Percentiles rank a stretch among this genome's conserved stretches.
These are phyloP conservation scores for Diospyros kaki DNA, from an alignment of 148 eudicot species.

Conservation along the genomic window DNA sequence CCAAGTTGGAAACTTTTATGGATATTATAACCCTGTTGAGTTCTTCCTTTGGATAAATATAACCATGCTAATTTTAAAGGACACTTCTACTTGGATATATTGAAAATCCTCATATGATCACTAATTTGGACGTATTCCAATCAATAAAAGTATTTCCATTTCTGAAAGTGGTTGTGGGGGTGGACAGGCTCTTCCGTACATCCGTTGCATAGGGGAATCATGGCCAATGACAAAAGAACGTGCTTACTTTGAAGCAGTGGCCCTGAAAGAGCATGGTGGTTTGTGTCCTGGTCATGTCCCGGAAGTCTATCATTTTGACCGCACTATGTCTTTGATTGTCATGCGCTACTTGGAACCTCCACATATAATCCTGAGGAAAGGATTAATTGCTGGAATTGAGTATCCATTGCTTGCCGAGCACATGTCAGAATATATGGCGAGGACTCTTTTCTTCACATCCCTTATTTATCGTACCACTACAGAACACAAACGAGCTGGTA, in stretches of 20 bases:
- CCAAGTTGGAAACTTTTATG: no score
- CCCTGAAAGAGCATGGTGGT: slow-evolving; percentile 63
- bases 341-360: slow-evolving; percentile 98
- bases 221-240: slow-evolving; percentile 97
- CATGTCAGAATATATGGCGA: slow-evolving; percentile 77
- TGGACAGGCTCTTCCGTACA: slow-evolving; percentile 83
- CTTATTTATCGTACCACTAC: slow-evolving; percentile 79
- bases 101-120: not conserved
- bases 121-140: not conserved
- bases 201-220: slow-evolving; percentile 92
- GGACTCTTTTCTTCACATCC: slow-evolving; percentile 80
- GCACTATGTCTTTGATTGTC: slow-evolving; percentile 79
- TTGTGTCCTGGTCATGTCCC: slow-evolving; percentile 91
- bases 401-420: slow-evolving; percentile 88
- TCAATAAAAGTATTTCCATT: not conserved
- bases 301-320: slow-evolving; percentile 92
- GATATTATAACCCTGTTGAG: no score
- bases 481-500: slow-evolving; percentile 81
- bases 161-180: not conserved
- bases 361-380: slow-evolving; percentile 88
- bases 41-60: no score
- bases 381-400: slow-evolving; percentile 84
- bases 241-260: slow-evolving; percentile 76
- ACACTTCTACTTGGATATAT: not conserved
- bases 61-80: no score